Percentiles rank a stretch among this genome's conserved stretches.
These are phyloP conservation scores for Klebsormidium nitens DNA, from an alignment of 139 green algal species.

Conservation along the genomic window DNA sequence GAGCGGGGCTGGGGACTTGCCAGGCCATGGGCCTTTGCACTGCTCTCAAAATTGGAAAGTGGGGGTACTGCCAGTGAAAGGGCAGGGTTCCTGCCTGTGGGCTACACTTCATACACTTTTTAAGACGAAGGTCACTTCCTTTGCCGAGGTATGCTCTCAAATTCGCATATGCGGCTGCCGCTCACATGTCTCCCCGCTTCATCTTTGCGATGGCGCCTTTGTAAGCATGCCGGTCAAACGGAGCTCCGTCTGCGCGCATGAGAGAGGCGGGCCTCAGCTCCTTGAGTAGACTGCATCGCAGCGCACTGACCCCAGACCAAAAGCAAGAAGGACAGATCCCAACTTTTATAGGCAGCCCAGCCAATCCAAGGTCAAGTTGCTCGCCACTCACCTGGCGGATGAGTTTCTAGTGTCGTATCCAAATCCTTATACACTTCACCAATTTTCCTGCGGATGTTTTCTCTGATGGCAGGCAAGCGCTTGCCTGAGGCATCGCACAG, in stretches of 20 bases:
- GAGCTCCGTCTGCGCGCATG: constrained; percentile 32
- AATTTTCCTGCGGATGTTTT: constrained; percentile 28
- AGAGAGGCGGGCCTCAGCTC: background rate
- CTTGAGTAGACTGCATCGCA: background rate
- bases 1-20: too few relatives aligned
- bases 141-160: too few relatives aligned
- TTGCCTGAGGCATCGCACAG: constrained; percentile 16
- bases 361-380: background rate
- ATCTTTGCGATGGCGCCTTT: constrained; percentile 22
- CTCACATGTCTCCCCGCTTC: constrained; percentile 43
- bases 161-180: too few relatives aligned
- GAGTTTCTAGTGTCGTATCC: constrained; percentile 31
- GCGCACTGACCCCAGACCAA: background rate
- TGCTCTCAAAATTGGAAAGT: too few relatives aligned
- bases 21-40: too few relatives aligned
- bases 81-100: too few relatives aligned
- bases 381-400: constrained; percentile 10
- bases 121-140: too few relatives aligned
- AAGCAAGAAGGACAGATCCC: background rate
- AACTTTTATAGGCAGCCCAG: background rate
- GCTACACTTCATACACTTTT: too few relatives aligned
- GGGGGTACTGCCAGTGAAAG: too few relatives aligned
- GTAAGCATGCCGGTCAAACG: constrained; percentile 12
- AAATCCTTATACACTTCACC: constrained; percentile 33
- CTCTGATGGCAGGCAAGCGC: constrained; percentile 19